phyloP scores from a whole-genome alignment of 495 filamentous ascomycete species.

The Xylaria flabelliformis region DNA sequence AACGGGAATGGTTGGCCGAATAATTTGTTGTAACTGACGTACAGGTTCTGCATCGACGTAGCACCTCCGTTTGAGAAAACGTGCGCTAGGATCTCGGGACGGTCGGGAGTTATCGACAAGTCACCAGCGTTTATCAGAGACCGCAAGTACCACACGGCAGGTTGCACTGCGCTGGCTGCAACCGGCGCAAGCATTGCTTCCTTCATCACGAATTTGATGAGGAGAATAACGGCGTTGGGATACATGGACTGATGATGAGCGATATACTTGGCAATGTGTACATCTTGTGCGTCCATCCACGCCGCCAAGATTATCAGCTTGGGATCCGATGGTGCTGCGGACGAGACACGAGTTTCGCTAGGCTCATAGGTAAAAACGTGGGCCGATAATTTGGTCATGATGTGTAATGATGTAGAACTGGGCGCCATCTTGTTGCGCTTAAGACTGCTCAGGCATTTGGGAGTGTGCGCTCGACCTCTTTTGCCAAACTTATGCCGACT shows the following conservation, averaged over 20 bases:
- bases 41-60: conserved; percentile 36
- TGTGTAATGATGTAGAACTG: conserved; percentile 36
- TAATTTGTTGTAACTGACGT: conserved; percentile 31
- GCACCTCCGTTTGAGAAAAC: conserved; percentile 55
- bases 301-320: conserved; percentile 51
- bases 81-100: conserved; percentile 49
- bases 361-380: conserved; percentile 48
- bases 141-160: conserved; percentile 34
- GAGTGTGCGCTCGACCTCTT: neutral
- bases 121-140: conserved; percentile 32
- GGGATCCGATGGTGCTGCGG: conserved; percentile 24
- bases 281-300: conserved; percentile 55
- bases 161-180: conserved; percentile 27
- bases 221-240: conserved; percentile 48
- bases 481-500: neutral
- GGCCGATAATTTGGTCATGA: conserved; percentile 48
- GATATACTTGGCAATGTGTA: conserved; percentile 56
- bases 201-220: conserved; percentile 44
- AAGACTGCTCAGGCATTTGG: neutral
- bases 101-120: conserved; percentile 31
- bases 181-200: conserved; percentile 34
- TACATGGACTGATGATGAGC: conserved; percentile 47
- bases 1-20: conserved; percentile 36
- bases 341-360: conserved; percentile 6
- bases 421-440: conserved; percentile 30